Evolutionary conservation across 768 basidiomycete genomes (phyloP).

Genomic region (Omphalotus guepiniiformis): DNA sequence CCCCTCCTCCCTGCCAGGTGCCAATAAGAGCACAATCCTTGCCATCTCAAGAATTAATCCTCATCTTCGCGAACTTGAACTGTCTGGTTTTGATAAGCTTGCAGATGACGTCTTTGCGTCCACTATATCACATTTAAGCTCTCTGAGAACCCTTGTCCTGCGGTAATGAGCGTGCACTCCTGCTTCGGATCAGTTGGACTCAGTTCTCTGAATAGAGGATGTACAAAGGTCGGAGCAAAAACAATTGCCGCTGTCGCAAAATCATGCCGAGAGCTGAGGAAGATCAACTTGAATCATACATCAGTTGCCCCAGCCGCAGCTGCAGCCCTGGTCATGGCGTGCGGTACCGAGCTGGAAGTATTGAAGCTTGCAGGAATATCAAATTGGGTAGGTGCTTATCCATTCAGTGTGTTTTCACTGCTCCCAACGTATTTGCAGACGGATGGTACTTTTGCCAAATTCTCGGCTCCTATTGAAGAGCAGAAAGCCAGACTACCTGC

Average conservation of each 20-base stretch:
- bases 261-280: conserved; percentile 38
- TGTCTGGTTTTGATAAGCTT: conserved; percentile 50
- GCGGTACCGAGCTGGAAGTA: conserved; percentile 40
- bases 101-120: conserved; percentile 48
- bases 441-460: conserved; percentile 46
- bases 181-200: conserved; percentile 1
- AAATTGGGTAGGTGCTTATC: conserved; percentile 46
- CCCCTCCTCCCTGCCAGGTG: conserved; percentile 44
- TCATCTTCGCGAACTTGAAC: conserved; percentile 41
- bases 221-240: conserved; percentile 49
- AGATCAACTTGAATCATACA: conserved; percentile 61
- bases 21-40: conserved; percentile 44
- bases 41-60: conserved; percentile 36
- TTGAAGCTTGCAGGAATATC: conserved; percentile 60
- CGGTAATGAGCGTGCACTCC: conserved; percentile 34
- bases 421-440: conserved; percentile 36
- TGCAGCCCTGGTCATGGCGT: conserved; percentile 34
- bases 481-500: conserved; percentile 29
- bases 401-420: neutral
- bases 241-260: conserved; percentile 41
- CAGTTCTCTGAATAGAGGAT: conserved; percentile 41
- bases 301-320: conserved; percentile 46
- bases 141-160: conserved; percentile 45
- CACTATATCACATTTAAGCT: conserved; percentile 39
- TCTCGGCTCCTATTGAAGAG: conserved; percentile 26